These are phyloP conservation scores for Beauveria asiatica DNA, from an alignment of 2,329 filamentous ascomycete genomes.

Conservation along the genomic window DNA sequence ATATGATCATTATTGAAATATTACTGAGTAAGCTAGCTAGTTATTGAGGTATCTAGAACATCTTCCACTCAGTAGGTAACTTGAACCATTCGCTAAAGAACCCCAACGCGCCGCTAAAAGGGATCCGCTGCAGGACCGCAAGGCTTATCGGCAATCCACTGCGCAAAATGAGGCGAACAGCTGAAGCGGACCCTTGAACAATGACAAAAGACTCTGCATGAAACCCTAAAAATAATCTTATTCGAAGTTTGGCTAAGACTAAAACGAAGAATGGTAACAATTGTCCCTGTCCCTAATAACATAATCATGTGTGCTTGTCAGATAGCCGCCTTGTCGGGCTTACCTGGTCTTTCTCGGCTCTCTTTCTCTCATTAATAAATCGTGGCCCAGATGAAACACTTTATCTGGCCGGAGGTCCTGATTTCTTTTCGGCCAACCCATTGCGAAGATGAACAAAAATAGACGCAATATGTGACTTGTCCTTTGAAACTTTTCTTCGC, in stretches of 20 bases:
- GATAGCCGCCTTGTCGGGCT: background rate
- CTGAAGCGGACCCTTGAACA: background rate
- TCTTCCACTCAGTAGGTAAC: too few species aligned
- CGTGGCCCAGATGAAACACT: background rate
- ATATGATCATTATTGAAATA: too few species aligned
- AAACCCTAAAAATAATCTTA: background rate
- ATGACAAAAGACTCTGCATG: background rate
- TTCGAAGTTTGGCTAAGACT: background rate
- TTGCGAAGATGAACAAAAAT: background rate
- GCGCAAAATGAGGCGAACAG: background rate
- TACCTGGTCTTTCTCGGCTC: background rate
- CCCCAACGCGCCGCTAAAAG: too few species aligned
- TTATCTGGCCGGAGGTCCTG: background rate
- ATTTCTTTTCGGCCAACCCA: background rate
- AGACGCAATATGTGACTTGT: background rate
- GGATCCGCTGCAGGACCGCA: too few species aligned
- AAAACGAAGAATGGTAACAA: constrained; percentile 3
- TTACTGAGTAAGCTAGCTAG: too few species aligned
- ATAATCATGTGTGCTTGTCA: background rate
- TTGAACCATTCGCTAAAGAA: too few species aligned
- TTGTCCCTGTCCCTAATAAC: background rate
- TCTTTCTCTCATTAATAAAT: background rate
- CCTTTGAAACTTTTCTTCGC: background rate
- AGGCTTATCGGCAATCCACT: too few species aligned
- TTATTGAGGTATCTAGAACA: too few species aligned